Base-by-base conservation (phyloP, 257 asterid genomes). In the Solanum raphanifolium region DNA sequence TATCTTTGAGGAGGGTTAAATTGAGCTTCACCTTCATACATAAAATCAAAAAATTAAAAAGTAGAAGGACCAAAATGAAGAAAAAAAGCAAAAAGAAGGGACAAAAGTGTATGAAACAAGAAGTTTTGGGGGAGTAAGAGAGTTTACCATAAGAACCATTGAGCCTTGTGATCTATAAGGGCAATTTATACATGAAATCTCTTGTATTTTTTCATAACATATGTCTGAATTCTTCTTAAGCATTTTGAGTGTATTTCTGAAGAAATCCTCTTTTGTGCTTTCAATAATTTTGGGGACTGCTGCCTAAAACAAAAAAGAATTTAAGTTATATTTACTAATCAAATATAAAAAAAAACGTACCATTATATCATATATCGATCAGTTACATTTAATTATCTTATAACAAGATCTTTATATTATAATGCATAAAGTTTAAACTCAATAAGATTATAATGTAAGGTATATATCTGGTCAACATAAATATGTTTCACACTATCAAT, bases 101-200 rank as follows among this genome's bases (percentile, higher is more conserved):
- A 48, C 18, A 18, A 81, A 43, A 81, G 27, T 46, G 39, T 46
- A 46, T 16, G 68, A 81, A 81, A 16, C 16, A 23, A 81, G 9
- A 81, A 81, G 68, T 9, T 43, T 18, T 81, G 27, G 62, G 85
- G 41, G 6, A 46, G 85, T 46, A 18, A 46, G 41, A 48, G 38
- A 46, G 9, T 29, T 71, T 83, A 94, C 98, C 98, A 96, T 93
- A 89, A 93, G 87, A 31, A 96, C 94, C 99, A 95, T 96, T n/a
- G 99, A 92, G 48, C 99, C 99, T 89, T 93, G 90, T 46, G 99
- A 94, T 89, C 93, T 93, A 38, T 88, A 39, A 48, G 98, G 95
- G 85, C 98, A 94, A 71, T 83, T 93, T 83, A 96, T 83, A 91
- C 94, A 91, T 36, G 69, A 87, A 83, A 95, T 94, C 75, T 96